Evolutionary conservation across 75 land plant genomes (phyloP).

Genomic region (Isoetes taiwanensis): DNA sequence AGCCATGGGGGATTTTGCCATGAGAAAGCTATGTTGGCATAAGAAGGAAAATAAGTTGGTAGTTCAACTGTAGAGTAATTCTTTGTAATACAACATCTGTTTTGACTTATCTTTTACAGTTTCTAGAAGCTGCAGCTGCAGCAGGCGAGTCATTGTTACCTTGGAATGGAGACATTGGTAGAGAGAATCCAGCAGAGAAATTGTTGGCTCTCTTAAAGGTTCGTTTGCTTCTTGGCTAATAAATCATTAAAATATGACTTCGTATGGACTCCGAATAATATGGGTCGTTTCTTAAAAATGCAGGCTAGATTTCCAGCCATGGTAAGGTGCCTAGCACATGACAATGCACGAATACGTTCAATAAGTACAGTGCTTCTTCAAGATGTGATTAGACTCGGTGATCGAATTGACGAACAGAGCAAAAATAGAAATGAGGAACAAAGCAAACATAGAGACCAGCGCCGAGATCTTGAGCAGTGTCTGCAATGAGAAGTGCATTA

Average conservation of each 20-base stretch:
- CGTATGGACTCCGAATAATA: too few relatives aligned
- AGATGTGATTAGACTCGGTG: conserved; percentile 28
- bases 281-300: conserved; percentile 10
- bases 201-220: conserved; percentile 8
- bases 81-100: too few relatives aligned
- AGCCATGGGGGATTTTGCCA: too few relatives aligned
- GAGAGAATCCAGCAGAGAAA: not conserved
- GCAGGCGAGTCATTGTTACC: not conserved
- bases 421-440: conserved; percentile 9
- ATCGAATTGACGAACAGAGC: conserved; percentile 13
- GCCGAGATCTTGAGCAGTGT: conserved; percentile 48
- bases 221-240: not conserved
- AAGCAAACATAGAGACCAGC: conserved; percentile 35
- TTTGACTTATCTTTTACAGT: not conserved
- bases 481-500: conserved; percentile 57
- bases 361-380: conserved; percentile 65
- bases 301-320: conserved; percentile 84
- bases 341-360: conserved; percentile 86
- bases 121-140: conserved; percentile 11
- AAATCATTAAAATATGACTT: not conserved
- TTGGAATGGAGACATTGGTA: not conserved
- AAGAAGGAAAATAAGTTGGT: too few relatives aligned
- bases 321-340: conserved; percentile 68
- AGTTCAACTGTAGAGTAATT: too few relatives aligned
- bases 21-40: too few relatives aligned